A percentile compares a stretch with the other conserved stretches of the same genome.
These are phyloP conservation scores for Asterochloris erici DNA, from an alignment of 139 green algal genomes.

Conservation along the genomic window DNA sequence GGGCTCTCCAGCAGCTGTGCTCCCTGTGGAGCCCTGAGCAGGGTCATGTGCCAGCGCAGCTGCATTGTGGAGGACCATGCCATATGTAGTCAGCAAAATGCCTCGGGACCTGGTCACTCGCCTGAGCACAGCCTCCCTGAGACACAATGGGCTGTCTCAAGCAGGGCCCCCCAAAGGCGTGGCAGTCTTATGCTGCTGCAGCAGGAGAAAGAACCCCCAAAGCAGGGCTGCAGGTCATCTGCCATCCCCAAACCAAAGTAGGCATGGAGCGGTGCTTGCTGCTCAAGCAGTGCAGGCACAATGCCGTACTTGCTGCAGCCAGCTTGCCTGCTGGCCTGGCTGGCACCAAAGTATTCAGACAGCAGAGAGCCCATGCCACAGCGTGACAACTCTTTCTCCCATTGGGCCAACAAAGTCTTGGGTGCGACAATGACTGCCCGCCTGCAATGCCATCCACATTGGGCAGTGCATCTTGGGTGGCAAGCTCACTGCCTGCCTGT, in stretches of 20 bases:
- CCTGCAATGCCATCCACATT: background rate
- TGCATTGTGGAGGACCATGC: constrained; percentile 86
- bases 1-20: background rate
- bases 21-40: background rate
- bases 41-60: constrained; percentile 31
- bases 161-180: background rate
- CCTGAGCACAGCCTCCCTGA: constrained; percentile 26
- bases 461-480: background rate
- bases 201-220: no score
- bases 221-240: no score
- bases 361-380: constrained; percentile 60
- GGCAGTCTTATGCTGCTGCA: no score
- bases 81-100: constrained; percentile 92
- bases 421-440: constrained; percentile 79
- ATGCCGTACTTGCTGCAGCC: background rate
- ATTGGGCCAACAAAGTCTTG: constrained; percentile 85
- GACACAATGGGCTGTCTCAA: background rate
- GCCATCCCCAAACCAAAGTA: no score
- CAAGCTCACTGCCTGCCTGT: background rate
- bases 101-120: constrained; percentile 33
- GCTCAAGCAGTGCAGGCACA: background rate
- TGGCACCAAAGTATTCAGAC: constrained; percentile 30
- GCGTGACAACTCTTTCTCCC: constrained; percentile 76
- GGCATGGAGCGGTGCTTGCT: no score
- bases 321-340: constrained; percentile 13